Base-by-base conservation (phyloP, 768 basidiomycete species). In the Tulasnella sp. region DNA sequence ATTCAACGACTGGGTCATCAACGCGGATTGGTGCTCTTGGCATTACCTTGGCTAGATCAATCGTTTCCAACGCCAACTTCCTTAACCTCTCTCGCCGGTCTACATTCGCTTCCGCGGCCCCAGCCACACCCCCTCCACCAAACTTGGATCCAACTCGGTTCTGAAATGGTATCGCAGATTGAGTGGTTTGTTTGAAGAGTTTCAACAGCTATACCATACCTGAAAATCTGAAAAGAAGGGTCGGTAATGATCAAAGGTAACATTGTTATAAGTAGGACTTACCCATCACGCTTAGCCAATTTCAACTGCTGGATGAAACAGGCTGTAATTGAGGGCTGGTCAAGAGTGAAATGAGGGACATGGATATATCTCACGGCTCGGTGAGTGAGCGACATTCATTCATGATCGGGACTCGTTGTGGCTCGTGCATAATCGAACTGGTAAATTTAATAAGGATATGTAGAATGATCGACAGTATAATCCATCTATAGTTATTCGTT, bases 71-170 rank as follows among this genome's bases (percentile, higher is more conserved):
- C 2, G 92, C 93, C 48, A 99, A 83, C 74, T 98, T 98, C 60
- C 93, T 75, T 44, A 98, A 77, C 53, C 94, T 85, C 70, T 99
- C 96, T 59, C 94, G 79, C 62, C 96, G 76, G 75, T 98, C 94
- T 17, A 99, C 85, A 69, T 97, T 96, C 31, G 85, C 85, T 74
- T 98, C 96, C 22, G 87, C 90, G 11, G 87, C 90, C 30, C 94
- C 91, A 42, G 94, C 93, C 54, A 93, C 89, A 75, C 92, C 92
- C 69, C 92, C 92, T 48, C 92, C 91, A 61, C 92, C 92, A 66
- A 96, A 96, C 71, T 93, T 96, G 53, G 87, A 90, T 24, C 92
- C 92, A 30, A 93, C 92, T 65, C 92, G 89, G 76, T 92, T 94
- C 87, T 93, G 66, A 17, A 55, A 60, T 11, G n/a, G 10, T 10